These are phyloP conservation scores for Flaveria brownii DNA, from an alignment of 129 eudicot genomes.

Conservation along the genomic window DNA sequence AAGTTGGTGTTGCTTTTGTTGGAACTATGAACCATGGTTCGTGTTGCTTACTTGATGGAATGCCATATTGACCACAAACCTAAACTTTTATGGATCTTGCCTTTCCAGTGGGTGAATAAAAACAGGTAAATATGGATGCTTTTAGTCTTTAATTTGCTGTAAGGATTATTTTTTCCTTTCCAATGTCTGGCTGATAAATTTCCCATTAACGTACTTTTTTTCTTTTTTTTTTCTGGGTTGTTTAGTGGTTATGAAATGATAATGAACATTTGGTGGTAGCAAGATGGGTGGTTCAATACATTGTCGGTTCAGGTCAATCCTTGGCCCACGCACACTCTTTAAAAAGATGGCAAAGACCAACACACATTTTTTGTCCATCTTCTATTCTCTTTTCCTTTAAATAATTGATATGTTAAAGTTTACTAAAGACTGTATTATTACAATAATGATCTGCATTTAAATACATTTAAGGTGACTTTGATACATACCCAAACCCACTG, in stretches of 20 bases:
- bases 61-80: no score
- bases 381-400: no score
- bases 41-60: constrained; percentile 21
- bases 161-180: constrained; percentile 3
- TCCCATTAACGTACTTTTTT: neutral
- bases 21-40: constrained; percentile 22
- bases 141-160: neutral
- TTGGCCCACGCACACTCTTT: neutral
- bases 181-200: neutral
- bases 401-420: neutral
- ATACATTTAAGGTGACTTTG: neutral
- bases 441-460: neutral
- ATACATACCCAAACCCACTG: no score
- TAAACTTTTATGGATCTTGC: constrained; percentile 3
- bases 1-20: constrained; percentile 8
- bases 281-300: neutral
- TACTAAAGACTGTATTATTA: neutral
- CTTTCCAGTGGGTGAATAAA: constrained; percentile 11
- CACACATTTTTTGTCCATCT: neutral
- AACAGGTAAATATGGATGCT: constrained; percentile 14
- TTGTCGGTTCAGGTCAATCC: neutral
- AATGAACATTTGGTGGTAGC: neutral
- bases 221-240: neutral
- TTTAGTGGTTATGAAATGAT: neutral
- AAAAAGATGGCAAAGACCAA: neutral